These are phyloP conservation scores for Leccinum aurantiacum DNA, from an alignment of 768 basidiomycete species.

Conservation along the genomic window DNA sequence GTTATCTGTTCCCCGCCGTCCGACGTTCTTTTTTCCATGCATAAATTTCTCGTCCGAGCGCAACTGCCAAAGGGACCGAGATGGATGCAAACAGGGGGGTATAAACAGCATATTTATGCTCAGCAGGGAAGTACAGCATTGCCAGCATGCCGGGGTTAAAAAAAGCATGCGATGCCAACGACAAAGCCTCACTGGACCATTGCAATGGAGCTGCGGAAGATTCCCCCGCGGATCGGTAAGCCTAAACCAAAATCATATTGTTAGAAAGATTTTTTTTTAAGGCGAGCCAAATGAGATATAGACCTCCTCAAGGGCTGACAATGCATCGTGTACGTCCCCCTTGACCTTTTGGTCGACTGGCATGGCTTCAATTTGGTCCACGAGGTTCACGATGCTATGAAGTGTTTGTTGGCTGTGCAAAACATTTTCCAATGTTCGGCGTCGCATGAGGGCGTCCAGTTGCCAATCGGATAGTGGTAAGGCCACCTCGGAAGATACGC, in stretches of 20 bases:
- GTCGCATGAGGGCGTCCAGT: conserved; percentile 72
- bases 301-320: conserved; percentile 75
- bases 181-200: conserved; percentile 62
- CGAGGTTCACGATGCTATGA: conserved; percentile 77
- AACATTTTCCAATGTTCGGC: conserved; percentile 68
- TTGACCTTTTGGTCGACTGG: conserved; percentile 79
- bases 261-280: conserved; percentile 10
- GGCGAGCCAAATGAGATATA: conserved; percentile 18
- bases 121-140: conserved; percentile 93
- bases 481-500: conserved; percentile 35
- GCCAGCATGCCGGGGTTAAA: conserved; percentile 97
- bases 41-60: conserved; percentile 68
- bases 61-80: conserved; percentile 76
- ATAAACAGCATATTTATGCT: conserved; percentile 97
- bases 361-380: conserved; percentile 88
- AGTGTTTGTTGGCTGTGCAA: conserved; percentile 71
- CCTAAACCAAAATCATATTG: conserved; percentile 18
- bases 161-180: conserved; percentile 80
- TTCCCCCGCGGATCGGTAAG: conserved; percentile 19
- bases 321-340: conserved; percentile 66
- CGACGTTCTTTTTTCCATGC: conserved; percentile 49
- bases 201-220: conserved; percentile 42
- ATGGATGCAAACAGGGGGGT: conserved; percentile 92
- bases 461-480: conserved; percentile 68
- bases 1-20: conserved; percentile 16